Evolutionary conservation across 2,329 filamentous ascomycete species (phyloP).

Genomic region (Aspergillus sp.): DNA sequence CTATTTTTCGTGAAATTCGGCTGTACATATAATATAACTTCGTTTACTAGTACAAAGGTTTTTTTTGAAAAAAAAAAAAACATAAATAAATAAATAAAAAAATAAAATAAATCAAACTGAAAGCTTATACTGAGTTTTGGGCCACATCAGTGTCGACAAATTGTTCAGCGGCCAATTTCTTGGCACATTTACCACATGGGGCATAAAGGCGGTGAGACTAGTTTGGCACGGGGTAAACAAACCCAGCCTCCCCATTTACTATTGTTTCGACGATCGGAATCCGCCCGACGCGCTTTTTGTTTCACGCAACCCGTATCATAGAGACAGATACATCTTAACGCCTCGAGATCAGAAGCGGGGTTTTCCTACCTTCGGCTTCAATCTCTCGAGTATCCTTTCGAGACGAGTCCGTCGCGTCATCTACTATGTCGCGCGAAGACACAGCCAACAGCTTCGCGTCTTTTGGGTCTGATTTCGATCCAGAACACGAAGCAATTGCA

Average conservation of each 20-base stretch:
- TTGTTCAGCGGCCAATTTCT: neutral
- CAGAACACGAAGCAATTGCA: slow-evolving; percentile 43
- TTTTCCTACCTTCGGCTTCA: neutral
- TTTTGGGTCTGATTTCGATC: slow-evolving; percentile 42
- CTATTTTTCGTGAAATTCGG: neutral
- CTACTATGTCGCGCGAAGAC: slow-evolving; percentile 23
- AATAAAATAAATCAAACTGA: too few relatives aligned
- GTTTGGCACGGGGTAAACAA: slow-evolving; percentile 12
- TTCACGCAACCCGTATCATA: slow-evolving; percentile 1
- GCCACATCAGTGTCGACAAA: too few relatives aligned
- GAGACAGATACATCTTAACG: neutral
- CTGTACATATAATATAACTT: slow-evolving; percentile 7
- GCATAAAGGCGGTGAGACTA: slow-evolving; percentile 4
- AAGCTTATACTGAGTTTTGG: too few relatives aligned
- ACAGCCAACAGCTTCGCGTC: slow-evolving; percentile 31
- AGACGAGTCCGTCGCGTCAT: slow-evolving; percentile 6
- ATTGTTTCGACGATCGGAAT: neutral
- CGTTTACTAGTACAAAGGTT: neutral
- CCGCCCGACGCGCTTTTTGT: slow-evolving; percentile 4
- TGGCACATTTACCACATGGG: neutral
- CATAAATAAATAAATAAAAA: too few relatives aligned
- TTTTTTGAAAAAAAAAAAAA: too few relatives aligned
- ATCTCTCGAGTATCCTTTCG: neutral
- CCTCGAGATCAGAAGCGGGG: slow-evolving; percentile 1
- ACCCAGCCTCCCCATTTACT: slow-evolving; percentile 24